Evolutionary conservation across 1,284 basidiomycete species (phyloP), one percentile per base, ranked within the genome.

Genomic region (Limonomyces culmigenus): DNA sequence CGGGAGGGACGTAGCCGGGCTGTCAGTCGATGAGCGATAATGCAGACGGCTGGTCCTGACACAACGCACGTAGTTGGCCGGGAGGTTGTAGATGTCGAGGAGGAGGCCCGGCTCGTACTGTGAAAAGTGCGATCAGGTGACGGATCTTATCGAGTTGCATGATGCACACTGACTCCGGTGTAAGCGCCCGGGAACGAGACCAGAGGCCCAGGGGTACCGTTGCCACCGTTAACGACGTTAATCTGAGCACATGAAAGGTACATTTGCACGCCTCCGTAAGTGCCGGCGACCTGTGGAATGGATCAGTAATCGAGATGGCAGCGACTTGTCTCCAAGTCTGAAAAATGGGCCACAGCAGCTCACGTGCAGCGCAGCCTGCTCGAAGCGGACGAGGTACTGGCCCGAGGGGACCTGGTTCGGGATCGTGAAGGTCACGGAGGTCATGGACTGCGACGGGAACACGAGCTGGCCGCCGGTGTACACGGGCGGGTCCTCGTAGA

Each of bases 171-270:
- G n/a, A n/a, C n/a, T n/a, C 59, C 58, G 20, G 56, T 60, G 51
- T 61, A 61, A 5, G 56, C 59, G 20, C 59, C 59, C 4, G 60
- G 60, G 41, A 63, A 58, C 12, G 55, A 43, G 12, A 62, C 59
- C 8, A 58, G 47, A 5, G 60, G 60, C 3, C 54, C 51, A 19
- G 60, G 60, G 2, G 36, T 54, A 18, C 59, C 60, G 32, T 43
- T 56, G n/a, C 55, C 58, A 21, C 60, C 60, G 30, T 52, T 50
- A 21, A 54, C 52, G 19, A 62, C 55, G 19, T 54, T 60, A 35
- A 62, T 43, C 35, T 60, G 55, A 2, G 54, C 56, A 41, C 57
- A 59, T 4, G 46, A 49, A 37, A 59, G 44, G 40, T 59, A 58
- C 43, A 59, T 52, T 47, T 57, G 56, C 13, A 56, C 56, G 16